Percentiles rank a stretch among this genome's conserved stretches.
These are phyloP conservation scores for Omphalea diandra DNA, from an alignment of 441 rosid species.

Conservation along the genomic window DNA sequence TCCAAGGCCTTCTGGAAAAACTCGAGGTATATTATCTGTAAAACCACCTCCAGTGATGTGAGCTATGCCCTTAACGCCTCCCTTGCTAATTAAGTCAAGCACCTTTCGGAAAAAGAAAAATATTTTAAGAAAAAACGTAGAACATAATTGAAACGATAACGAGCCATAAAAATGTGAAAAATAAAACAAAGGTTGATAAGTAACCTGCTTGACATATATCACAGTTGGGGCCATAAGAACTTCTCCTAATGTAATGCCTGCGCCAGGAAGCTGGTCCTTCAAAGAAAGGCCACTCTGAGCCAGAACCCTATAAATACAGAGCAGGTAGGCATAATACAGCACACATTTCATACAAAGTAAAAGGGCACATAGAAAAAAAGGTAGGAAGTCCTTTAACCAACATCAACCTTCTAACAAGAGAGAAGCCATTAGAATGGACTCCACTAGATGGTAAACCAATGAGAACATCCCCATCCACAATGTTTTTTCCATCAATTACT, in stretches of 20 bases:
- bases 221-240: slow-evolving; percentile 93
- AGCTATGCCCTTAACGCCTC: slow-evolving; percentile 92
- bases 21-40: slow-evolving; percentile 87
- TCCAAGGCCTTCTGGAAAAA: slow-evolving; percentile 79
- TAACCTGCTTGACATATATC: slow-evolving; percentile 87
- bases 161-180: slow-evolving; percentile 2
- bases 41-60: slow-evolving; percentile 97
- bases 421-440: slow-evolving; percentile 94
- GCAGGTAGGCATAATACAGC: background rate
- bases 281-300: slow-evolving; percentile 60
- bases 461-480: slow-evolving; percentile 68
- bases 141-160: background rate
- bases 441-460: slow-evolving; percentile 92
- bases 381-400: slow-evolving; percentile 3
- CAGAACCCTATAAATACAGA: slow-evolving; percentile 53
- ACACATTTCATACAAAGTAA: slow-evolving; percentile 2
- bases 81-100: slow-evolving; percentile 69
- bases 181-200: slow-evolving; percentile 7
- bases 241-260: slow-evolving; percentile 55
- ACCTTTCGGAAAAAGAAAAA: slow-evolving; percentile 41
- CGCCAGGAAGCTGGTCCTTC: slow-evolving; percentile 68
- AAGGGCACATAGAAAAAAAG: background rate
- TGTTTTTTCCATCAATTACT: slow-evolving; percentile 76
- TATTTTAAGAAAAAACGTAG: background rate
- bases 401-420: slow-evolving; percentile 80